Conservation (phyloP, 164 flowering plant species). For the Annona squamosa region DNA sequence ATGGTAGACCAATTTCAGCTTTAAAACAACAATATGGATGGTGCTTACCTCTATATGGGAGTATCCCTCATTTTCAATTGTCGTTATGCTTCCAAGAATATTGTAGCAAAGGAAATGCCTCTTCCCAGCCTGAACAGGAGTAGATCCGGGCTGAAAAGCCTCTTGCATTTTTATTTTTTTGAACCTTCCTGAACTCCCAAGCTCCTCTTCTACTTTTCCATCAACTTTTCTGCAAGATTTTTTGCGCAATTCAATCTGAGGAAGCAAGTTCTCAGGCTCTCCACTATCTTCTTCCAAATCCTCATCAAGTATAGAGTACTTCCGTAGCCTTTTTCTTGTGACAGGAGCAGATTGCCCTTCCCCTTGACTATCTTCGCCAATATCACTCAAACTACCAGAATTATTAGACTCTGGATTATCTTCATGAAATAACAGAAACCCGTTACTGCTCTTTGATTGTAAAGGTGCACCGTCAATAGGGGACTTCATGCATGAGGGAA, state of each 20-base stretch:
- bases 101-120: slow-evolving; percentile 84
- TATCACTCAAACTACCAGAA: slow-evolving; percentile 65
- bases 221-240: slow-evolving; percentile 25
- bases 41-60: slow-evolving; percentile 79
- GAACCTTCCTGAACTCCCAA: slow-evolving; percentile 19
- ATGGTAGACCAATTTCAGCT: neutral
- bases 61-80: slow-evolving; percentile 73
- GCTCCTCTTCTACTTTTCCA: slow-evolving; percentile 25
- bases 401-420: slow-evolving; percentile 50
- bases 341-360: slow-evolving; percentile 50
- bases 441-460: slow-evolving; percentile 46
- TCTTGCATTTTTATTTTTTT: slow-evolving; percentile 57
- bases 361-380: slow-evolving; percentile 57
- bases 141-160: slow-evolving; percentile 89
- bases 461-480: slow-evolving; percentile 74
- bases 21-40: neutral
- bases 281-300: slow-evolving; percentile 38
- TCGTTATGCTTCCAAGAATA: slow-evolving; percentile 86
- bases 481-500: slow-evolving; percentile 85
- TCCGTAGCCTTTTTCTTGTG: slow-evolving; percentile 59
- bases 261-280: slow-evolving; percentile 30
- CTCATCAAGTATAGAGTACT: slow-evolving; percentile 35
- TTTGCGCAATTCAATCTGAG: slow-evolving; percentile 42
- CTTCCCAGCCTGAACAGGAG: slow-evolving; percentile 71
- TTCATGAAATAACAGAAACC: slow-evolving; percentile 65